Evolutionary conservation across 169 alveolate genomes (phyloP), one percentile per base, ranked within the genome.

Genomic region (Perkinsus olseni): DNA sequence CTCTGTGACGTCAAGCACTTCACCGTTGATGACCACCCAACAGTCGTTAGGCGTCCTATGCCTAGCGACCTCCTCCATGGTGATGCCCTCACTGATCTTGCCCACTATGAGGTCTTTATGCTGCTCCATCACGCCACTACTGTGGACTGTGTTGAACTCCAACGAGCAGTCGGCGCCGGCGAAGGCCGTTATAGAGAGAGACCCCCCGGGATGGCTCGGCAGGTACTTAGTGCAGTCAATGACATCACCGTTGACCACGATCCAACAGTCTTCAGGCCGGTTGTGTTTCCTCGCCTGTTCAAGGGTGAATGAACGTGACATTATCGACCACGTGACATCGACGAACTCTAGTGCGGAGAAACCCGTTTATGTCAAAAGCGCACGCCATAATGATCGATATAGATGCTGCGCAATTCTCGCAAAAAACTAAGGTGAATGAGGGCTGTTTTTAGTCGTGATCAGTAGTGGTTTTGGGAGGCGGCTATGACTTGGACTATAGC

Each of bases 151-250:
- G 82, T 62, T 62, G 34, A 62, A 62, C 82, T 62, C 82, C 1
- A 62, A 24, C 17, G 82, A 62, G 34, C 82, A 62, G 28, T 62
- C 82, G 82, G 36, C 0, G 34, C 82, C 82, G 17, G 82, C 82
- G 82, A 62, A 62, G 34, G 82, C 82, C 4, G 82, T 62, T 4
- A 62, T 62, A 24, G 82, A 4, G 31, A 62, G 31, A 21, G 82
- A 93, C 28, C 98, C 98, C 34, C 97, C 98, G 38, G 98, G 97
- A 92, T 96, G 98, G 74, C 92, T 93, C 31, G 92, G 31, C 90
- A 95, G 45, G 93, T 94, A 96, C 48, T 74, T 91, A 36, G 98
- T 94, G 37, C 96, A 95, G 92, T 96, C 97, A 21, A 94, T 94
- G 45, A 96, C 96, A 91, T 95, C 96, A n/a, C 94, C 96, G 74